Evolutionary conservation across 257 asterid species (phyloP).

Genomic region (Solanum sparsipilum): DNA sequence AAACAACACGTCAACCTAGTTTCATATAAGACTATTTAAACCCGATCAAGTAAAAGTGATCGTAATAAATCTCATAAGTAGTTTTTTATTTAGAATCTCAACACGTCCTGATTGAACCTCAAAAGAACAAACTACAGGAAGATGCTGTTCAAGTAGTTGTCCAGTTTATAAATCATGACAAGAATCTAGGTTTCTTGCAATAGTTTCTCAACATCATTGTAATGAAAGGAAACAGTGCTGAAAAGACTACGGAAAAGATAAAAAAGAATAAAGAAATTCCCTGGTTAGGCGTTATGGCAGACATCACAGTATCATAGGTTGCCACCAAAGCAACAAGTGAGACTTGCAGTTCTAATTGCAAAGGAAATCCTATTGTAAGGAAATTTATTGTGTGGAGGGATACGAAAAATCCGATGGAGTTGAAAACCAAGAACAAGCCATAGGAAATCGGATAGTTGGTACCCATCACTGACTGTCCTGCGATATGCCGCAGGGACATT

Average conservation of each 20-base stretch:
- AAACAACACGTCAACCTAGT: too few species aligned
- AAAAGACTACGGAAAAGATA: constrained; percentile 5
- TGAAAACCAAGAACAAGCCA: constrained; percentile 11
- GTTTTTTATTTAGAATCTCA: too few species aligned
- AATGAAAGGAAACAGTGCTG: neutral
- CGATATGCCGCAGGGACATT: neutral
- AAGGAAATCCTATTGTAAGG: constrained; percentile 29
- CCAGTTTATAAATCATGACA: neutral
- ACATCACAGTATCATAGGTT: constrained; percentile 34
- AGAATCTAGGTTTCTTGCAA: neutral
- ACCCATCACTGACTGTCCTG: constrained; percentile 40
- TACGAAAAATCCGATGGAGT: constrained; percentile 37
- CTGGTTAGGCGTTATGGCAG: constrained; percentile 7
- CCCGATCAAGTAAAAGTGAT: too few species aligned
- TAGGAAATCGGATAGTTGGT: neutral
- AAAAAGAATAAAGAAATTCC: neutral
- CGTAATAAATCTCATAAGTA: too few species aligned
- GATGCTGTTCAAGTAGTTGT: neutral
- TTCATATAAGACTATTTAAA: too few species aligned
- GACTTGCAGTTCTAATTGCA: constrained; percentile 28
- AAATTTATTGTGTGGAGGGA: constrained; percentile 27
- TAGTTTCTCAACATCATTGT: constrained; percentile 8
- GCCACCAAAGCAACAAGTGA: constrained; percentile 16
- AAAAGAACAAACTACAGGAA: neutral
- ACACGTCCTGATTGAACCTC: neutral